A percentile compares a stretch with the other conserved stretches of the same genome.
These are phyloP conservation scores for Salix exigua DNA, from an alignment of 345 rosid species.

Conservation along the genomic window DNA sequence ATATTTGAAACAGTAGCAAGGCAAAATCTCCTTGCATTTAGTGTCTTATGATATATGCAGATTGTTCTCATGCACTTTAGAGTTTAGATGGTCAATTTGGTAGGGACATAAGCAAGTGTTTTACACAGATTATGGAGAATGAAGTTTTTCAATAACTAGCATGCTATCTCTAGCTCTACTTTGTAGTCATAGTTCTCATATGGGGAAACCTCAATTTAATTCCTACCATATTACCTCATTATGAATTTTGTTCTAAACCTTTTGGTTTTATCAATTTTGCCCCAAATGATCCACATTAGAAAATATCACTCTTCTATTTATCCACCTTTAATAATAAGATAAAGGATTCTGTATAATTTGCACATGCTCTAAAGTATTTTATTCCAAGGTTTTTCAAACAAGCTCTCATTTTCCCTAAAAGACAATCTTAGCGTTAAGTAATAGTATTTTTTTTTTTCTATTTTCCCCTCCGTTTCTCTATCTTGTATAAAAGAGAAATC, in stretches of 20 bases:
- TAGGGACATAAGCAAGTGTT: not conserved
- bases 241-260: not conserved
- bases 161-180: not conserved
- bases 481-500: not conserved
- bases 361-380: not conserved
- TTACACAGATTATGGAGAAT: not conserved
- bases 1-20: not conserved
- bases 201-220: not conserved
- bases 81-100: not conserved
- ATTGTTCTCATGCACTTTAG: not conserved
- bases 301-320: not conserved
- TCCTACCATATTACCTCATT: not conserved
- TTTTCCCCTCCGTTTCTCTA: not conserved
- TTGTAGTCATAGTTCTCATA: not conserved
- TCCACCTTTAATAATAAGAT: not conserved
- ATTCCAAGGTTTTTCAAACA: not conserved
- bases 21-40: slow-evolving; percentile 2
- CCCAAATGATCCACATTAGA: not conserved
- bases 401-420: not conserved
- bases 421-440: not conserved
- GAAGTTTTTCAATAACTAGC: not conserved
- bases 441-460: not conserved
- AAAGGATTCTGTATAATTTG: not conserved
- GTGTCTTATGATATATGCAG: not conserved
- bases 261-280: not conserved